Evolutionary conservation across 2,329 filamentous ascomycete genomes (phyloP).

Genomic region (Macrophomina tecta): DNA sequence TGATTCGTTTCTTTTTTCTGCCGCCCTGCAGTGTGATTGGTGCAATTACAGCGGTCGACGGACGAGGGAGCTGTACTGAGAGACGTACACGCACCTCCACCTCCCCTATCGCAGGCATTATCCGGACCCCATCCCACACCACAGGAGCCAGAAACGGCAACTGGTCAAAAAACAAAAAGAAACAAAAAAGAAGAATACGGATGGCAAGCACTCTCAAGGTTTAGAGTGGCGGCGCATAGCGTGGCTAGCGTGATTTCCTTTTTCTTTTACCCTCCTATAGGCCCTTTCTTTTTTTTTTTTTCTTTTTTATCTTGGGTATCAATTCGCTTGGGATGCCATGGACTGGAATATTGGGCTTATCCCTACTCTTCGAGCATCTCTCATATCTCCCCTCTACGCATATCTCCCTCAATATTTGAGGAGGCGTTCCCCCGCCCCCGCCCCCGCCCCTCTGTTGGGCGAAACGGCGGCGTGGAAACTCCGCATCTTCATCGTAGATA

Average conservation of each 20-base stretch:
- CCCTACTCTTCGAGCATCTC: background rate
- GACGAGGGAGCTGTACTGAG: slow-evolving; percentile 44
- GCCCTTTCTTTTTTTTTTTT: background rate
- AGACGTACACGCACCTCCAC: background rate
- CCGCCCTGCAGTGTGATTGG: slow-evolving; percentile 43
- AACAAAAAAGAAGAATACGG: background rate
- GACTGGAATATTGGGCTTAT: background rate
- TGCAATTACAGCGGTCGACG: slow-evolving; percentile 44
- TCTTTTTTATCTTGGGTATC: background rate
- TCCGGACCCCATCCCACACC: background rate
- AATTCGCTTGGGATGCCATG: background rate
- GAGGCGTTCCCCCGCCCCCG: too few species aligned
- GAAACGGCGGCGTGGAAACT: background rate
- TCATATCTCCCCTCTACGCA: too few species aligned
- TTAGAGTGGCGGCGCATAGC: slow-evolving; percentile 1
- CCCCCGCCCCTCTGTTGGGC: too few species aligned
- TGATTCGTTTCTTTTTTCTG: background rate
- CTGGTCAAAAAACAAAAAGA: background rate
- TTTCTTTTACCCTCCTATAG: background rate
- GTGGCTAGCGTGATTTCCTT: background rate
- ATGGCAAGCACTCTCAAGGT: background rate
- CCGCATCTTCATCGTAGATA: slow-evolving; percentile 7
- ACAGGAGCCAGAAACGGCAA: background rate
- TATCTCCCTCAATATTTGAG: too few species aligned
- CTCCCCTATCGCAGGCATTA: too few species aligned